Evolutionary conservation across 2,329 filamentous ascomycete genomes (phyloP).

Genomic region (Lachnellula arida): DNA sequence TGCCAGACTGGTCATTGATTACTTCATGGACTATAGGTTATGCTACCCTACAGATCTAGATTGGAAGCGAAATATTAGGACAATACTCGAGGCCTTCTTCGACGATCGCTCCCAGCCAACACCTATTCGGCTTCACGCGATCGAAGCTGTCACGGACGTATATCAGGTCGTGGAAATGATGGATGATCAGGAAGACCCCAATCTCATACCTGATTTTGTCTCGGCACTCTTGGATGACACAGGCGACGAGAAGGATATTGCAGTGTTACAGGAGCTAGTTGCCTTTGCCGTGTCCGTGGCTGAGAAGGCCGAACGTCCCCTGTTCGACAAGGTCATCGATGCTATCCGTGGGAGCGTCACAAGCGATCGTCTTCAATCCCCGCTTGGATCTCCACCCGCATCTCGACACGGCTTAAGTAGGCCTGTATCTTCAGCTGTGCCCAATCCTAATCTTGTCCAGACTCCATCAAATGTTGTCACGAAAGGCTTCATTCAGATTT

Average conservation of each 20-base stretch:
- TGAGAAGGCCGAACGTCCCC: conserved; percentile 49
- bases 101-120: conserved; percentile 56
- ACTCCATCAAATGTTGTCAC: conserved; percentile 68
- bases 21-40: conserved; percentile 64
- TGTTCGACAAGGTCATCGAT: conserved; percentile 56
- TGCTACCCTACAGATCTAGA: conserved; percentile 66
- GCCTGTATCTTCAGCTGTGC: conserved; percentile 10
- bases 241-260: conserved; percentile 56
- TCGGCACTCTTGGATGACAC: conserved; percentile 58
- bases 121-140: conserved; percentile 56
- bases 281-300: conserved; percentile 62
- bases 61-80: conserved; percentile 60
- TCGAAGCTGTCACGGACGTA: conserved; percentile 52
- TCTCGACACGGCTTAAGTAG: conserved; percentile 22
- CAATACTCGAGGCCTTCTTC: conserved; percentile 60
- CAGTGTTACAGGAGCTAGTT: conserved; percentile 61
- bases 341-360: conserved; percentile 48
- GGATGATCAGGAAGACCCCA: conserved; percentile 53
- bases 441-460: conserved; percentile 16
- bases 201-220: conserved; percentile 54
- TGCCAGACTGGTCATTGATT: conserved; percentile 58
- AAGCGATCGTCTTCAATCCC: conserved; percentile 41
- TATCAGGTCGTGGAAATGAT: conserved; percentile 45
- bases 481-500: conserved; percentile 68
- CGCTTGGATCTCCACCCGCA: conserved; percentile 32